Conservation (phyloP, 805 yeast species). For the Candida lessepsii region DNA sequence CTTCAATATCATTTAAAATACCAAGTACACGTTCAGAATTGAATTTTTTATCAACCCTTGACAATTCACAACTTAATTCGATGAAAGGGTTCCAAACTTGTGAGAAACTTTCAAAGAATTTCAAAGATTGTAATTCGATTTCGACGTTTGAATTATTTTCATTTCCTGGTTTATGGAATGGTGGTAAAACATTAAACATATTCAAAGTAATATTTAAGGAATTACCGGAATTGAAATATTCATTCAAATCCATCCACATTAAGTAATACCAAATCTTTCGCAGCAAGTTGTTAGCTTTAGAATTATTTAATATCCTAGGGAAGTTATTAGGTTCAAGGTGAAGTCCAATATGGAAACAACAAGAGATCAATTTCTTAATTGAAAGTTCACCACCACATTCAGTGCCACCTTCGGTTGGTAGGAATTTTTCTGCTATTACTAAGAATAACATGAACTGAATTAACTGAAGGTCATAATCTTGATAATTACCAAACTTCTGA, state of each 20-base stretch:
- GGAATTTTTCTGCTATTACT: background rate
- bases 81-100: conserved; percentile 4
- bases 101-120: background rate
- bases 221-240: background rate
- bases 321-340: conserved; percentile 6
- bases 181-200: background rate
- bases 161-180: conserved; percentile 1
- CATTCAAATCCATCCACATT: conserved; percentile 3
- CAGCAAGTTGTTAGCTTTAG: conserved; percentile 4
- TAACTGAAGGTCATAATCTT: background rate
- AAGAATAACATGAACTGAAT: conserved; percentile 6
- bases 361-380: background rate
- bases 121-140: background rate
- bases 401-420: conserved; percentile 4
- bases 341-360: conserved; percentile 3
- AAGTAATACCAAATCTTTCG: conserved; percentile 10
- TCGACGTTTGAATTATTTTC: conserved; percentile 4
- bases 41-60: background rate
- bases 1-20: conserved; percentile 1
- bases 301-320: background rate
- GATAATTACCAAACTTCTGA: conserved; percentile 2
- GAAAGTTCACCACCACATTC: conserved; percentile 1
- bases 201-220: background rate
- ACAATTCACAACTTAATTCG: background rate
- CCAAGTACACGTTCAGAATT: background rate